Conservation (phyloP, 108 stramenopile genomes). For the Skeletonema potamos region DNA sequence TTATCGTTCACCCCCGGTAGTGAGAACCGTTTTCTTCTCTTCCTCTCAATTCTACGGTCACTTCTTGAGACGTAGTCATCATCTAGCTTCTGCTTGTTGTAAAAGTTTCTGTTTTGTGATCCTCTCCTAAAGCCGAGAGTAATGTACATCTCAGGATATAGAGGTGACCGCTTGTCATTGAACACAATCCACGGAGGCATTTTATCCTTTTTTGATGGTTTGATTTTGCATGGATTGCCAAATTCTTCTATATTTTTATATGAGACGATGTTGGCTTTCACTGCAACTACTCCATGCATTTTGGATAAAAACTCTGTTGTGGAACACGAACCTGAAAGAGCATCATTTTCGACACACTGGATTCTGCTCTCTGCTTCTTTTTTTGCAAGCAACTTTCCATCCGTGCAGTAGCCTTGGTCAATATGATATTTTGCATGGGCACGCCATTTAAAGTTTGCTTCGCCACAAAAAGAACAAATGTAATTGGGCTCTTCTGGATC, state of each 20-base stretch:
- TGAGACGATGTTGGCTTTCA: background rate
- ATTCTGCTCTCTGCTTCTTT: background rate
- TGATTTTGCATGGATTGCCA: slow-evolving; percentile 24
- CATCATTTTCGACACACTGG: slow-evolving; percentile 18
- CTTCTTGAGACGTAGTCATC: slow-evolving; percentile 12
- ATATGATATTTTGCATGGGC: slow-evolving; percentile 37
- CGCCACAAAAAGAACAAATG: slow-evolving; percentile 56
- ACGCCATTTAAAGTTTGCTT: slow-evolving; percentile 19
- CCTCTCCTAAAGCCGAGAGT: slow-evolving; percentile 37
- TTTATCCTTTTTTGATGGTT: slow-evolving; percentile 33
- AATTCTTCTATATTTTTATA: background rate
- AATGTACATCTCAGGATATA: slow-evolving; percentile 46
- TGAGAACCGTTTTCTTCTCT: background rate
- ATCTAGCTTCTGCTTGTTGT: slow-evolving; percentile 10
- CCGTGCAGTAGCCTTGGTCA: background rate
- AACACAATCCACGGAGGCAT: slow-evolving; percentile 48
- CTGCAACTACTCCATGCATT: slow-evolving; percentile 10
- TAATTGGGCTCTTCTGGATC: slow-evolving; percentile 10
- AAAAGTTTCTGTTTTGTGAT: slow-evolving; percentile 38
- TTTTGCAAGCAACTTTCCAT: slow-evolving; percentile 16
- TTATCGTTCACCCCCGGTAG: background rate
- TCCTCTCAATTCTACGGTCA: slow-evolving; percentile 4
- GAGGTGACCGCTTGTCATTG: slow-evolving; percentile 28
- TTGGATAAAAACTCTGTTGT: background rate
- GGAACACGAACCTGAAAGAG: background rate